These are phyloP conservation scores for Fusarium beomiforme DNA, from an alignment of 2,329 filamentous ascomycete species.

Conservation along the genomic window DNA sequence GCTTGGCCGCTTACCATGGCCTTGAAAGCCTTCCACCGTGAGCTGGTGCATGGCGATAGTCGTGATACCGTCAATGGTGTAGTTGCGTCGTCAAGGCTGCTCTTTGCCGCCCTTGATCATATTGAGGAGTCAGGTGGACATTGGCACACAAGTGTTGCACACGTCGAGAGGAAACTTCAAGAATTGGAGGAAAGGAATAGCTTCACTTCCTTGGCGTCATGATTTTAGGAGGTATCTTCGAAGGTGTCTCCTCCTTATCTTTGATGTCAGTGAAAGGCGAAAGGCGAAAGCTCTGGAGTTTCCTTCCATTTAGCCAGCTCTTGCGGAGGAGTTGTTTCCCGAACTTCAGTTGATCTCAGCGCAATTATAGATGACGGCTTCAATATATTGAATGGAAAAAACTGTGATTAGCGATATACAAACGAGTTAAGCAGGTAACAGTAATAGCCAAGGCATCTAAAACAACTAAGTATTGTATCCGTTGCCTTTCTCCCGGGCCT, in stretches of 20 bases:
- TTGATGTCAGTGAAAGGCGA: background rate
- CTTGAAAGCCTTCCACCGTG: fast-evolving
- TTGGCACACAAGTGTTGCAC: background rate
- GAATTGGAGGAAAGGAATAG: background rate
- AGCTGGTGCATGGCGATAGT: fast-evolving
- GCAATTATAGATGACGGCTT: no score
- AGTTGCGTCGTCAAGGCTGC: fast-evolving
- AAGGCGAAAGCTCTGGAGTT: no score
- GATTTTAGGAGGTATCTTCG: background rate
- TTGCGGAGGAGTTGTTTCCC: no score
- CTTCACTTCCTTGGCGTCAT: fast-evolving
- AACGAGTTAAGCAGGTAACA: no score
- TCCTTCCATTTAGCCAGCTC: no score
- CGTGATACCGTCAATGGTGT: fast-evolving
- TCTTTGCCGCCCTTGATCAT: background rate
- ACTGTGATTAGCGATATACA: no score
- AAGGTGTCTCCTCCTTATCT: fast-evolving
- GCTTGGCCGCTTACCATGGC: background rate
- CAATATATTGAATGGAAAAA: no score
- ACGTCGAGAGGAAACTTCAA: background rate
- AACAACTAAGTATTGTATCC: no score
- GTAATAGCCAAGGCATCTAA: no score
- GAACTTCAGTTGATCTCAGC: no score
- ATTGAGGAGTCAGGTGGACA: background rate
- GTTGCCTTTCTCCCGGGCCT: no score